Base-by-base conservation (phyloP, 2,329 filamentous ascomycete species). In the Ceratocystis albifundus region DNA sequence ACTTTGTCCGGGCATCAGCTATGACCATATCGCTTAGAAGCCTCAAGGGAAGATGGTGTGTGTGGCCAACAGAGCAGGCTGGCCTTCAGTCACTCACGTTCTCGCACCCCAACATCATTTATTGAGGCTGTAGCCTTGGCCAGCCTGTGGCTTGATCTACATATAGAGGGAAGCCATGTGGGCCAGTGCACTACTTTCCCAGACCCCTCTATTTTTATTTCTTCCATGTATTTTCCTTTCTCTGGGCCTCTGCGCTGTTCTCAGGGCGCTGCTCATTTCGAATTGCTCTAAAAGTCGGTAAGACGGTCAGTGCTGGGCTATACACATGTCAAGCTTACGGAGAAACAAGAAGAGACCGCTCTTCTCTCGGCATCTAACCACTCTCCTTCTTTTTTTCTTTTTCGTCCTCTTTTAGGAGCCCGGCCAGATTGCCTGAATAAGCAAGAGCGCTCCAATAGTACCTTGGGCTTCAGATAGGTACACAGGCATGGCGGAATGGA, bases 11-110 rank as follows among this genome's bases (percentile, higher is more conserved):
- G 32, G 32, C 8, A 36, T 32, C 17, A 17, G 53, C 53, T 57
- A 57, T 57, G 53, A 57, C 53, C 53, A 57, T 15, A 28, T 57
- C 53, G 53, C 53, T 57, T 32, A 32, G 53, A 57, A 30, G 12
- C 10, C 20, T 22, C 4, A 55, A 22, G 22, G 50, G 4, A n/a
- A 55, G 50, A 17, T 17, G 8, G 12, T 46, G 45, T 20, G 15
- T 48, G 45, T 48, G 45, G 45, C n/a, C 45, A 55, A 25, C 22
- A 22, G 25, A 12, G 25, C 20, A 12, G n/a, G 28, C 53, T 57
- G 15, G 28, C 25, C 6, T 8, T 32, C 17, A 22, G 7, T 17
- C 53, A 17, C 30, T 36, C 32, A 36, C 32, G 32, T 36, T 36
- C 32, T 36, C 32, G 7, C 32, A 36, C 32, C 32, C 32, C 8